Base-by-base conservation (phyloP, 148 eudicot species). In the Rhododendron ferrugineum region DNA sequence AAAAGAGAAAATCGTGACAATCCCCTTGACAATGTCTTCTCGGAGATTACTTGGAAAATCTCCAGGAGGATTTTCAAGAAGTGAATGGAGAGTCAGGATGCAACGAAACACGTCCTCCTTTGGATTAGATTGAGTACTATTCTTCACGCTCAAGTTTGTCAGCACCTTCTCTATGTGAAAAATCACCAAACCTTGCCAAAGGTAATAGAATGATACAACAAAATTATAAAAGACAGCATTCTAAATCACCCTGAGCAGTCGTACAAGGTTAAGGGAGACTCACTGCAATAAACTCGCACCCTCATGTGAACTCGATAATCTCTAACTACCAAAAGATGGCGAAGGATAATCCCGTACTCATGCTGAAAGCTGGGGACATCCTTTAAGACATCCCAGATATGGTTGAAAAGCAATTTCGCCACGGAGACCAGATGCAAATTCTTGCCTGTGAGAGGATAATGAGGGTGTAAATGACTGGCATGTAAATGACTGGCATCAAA, bases 1-100 rank as follows among this genome's bases (percentile, higher is more conserved):
- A 78, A 84, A 83, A 84, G 92, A 88, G 84, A 95, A 97, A 76
- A 95, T 91, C 74, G 77, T 89, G 60, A 90, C 77, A 85, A 97
- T 92, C 78, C 94, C 93, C 78, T 86, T 88, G 56, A 92, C 91
- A 82, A 97, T 86, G 76, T 90, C 95, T 81, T 91, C 92, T 52
- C 97, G 93, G 37, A 97, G 90, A 89, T 81, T 89, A 83, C 87
- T 92, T 40, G 96, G 93, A 88, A 94, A 94, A 90, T 95, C 99
- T 81, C 98, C 99, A 34, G 99, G 99, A 77, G 99, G 98, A 86
- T 94, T 97, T 89, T 92, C 96, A 84, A 97, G 92, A 85, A 97
- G 93, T 74, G 94, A 92, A 86, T 95, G 98, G 58, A 97, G 93
- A 42, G 94, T 92, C 88, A 89, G 86, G 74, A 93, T 89, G 84